Evolutionary conservation across 169 alveolate species (phyloP).

Genomic region (Cystoisospora suis): DNA sequence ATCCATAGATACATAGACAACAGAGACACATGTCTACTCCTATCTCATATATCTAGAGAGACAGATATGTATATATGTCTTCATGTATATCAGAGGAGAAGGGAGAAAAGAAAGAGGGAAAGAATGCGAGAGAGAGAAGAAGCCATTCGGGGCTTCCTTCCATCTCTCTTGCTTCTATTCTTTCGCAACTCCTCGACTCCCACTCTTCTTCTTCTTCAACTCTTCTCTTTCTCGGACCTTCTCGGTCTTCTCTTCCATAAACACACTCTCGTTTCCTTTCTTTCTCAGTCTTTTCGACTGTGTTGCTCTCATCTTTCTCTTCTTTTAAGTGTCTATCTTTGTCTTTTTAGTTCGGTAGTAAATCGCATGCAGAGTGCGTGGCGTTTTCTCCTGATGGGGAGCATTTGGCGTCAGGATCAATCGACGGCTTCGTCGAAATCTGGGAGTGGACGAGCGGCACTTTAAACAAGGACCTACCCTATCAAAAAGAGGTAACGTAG

Average conservation of each 20-base stretch:
- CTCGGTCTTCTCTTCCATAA: too few species aligned
- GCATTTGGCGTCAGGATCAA: constrained; percentile 80
- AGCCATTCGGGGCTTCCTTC: too few species aligned
- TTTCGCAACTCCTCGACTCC: too few species aligned
- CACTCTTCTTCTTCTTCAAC: neutral
- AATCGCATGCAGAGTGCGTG: constrained; percentile 86
- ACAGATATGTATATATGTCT: too few species aligned
- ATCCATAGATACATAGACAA: too few species aligned
- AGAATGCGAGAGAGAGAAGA: too few species aligned
- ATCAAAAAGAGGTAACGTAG: constrained; percentile 74
- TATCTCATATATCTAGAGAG: too few species aligned
- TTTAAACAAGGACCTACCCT: constrained; percentile 78
- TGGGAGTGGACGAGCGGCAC: constrained; percentile 84
- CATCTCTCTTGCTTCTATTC: too few species aligned
- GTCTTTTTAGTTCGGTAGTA: constrained; percentile 73
- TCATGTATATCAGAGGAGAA: too few species aligned
- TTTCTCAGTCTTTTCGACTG: neutral
- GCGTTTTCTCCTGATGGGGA: constrained; percentile 85
- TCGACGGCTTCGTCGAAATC: constrained; percentile 88
- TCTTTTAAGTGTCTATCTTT: neutral
- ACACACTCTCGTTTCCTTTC: neutral
- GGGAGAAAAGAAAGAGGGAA: too few species aligned
- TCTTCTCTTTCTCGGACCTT: neutral
- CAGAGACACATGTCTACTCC: too few species aligned
- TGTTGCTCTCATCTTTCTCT: neutral